Conservation (phyloP, 2,329 filamentous ascomycete genomes). For the Colletotrichum sp. region DNA sequence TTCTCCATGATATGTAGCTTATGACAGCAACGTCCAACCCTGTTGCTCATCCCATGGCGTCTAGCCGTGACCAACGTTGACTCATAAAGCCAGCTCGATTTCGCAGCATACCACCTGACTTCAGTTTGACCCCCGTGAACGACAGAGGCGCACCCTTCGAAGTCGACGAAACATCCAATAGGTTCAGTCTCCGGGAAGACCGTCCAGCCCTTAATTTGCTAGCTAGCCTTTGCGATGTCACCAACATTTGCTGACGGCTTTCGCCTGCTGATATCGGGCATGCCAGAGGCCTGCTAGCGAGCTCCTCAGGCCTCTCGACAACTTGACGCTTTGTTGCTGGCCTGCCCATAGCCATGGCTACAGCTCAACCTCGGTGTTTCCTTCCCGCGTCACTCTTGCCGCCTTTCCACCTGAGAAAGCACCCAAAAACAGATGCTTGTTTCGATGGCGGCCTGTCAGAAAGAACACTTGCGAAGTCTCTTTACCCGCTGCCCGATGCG, state of each 20-base stretch:
- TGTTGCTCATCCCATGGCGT: neutral
- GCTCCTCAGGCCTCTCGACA: neutral
- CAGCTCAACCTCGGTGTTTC: neutral
- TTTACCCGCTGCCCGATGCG: neutral
- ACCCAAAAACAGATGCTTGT: neutral
- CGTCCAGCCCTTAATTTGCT: neutral
- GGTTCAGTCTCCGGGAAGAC: neutral
- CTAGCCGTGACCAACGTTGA: neutral
- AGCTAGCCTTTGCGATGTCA: neutral
- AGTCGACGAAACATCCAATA: neutral
- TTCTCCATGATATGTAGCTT: neutral
- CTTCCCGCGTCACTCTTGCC: neutral
- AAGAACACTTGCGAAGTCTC: neutral
- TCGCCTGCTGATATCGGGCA: neutral
- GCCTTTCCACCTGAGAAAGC: neutral
- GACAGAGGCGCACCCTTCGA: neutral
- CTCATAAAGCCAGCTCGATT: neutral
- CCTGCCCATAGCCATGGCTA: neutral
- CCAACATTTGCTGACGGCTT: neutral
- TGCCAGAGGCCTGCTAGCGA: neutral
- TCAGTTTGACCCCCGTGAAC: neutral
- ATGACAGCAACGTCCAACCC: neutral
- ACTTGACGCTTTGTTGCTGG: neutral
- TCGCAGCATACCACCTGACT: neutral
- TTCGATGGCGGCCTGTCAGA: constrained; percentile 10